These are phyloP conservation scores for Pseudogymnoascus sp. DNA, from an alignment of 2,329 filamentous ascomycete genomes.

Conservation along the genomic window DNA sequence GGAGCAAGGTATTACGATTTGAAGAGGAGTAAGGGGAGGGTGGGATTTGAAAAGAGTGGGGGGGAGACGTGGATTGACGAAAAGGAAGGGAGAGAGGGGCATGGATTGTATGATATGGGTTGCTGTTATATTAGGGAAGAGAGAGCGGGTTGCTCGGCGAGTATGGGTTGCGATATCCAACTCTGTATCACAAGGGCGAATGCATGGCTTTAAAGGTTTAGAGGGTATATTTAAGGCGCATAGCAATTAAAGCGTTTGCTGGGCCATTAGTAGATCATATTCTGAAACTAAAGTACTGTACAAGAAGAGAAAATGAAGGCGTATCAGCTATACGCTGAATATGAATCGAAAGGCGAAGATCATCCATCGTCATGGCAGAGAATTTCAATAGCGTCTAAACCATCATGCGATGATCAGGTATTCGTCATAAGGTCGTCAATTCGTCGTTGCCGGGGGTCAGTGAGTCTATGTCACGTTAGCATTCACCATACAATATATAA, in stretches of 20 bases:
- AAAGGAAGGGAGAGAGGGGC: neutral
- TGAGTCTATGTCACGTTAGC: slow-evolving; percentile 35
- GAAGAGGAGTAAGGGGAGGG: neutral
- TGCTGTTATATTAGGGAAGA: neutral
- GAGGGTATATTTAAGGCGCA: neutral
- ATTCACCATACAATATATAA: neutral
- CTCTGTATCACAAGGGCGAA: neutral
- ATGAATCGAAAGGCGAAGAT: neutral
- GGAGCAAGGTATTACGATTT: no score
- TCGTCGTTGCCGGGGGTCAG: slow-evolving; percentile 48
- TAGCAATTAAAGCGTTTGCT: neutral
- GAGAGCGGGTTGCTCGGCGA: neutral
- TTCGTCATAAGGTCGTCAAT: slow-evolving; percentile 27
- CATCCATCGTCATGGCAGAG: neutral
- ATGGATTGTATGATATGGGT: neutral
- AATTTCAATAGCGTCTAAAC: neutral
- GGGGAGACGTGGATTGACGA: neutral
- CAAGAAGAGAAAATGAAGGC: neutral
- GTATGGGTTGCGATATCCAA: neutral
- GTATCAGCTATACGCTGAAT: neutral
- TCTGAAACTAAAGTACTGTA: neutral
- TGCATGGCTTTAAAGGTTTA: neutral
- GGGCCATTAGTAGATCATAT: neutral
- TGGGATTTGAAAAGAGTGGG: no score
- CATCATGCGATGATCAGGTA: neutral